Conservation (phyloP, 345 rosid genomes). For the Physaria fendleri region DNA sequence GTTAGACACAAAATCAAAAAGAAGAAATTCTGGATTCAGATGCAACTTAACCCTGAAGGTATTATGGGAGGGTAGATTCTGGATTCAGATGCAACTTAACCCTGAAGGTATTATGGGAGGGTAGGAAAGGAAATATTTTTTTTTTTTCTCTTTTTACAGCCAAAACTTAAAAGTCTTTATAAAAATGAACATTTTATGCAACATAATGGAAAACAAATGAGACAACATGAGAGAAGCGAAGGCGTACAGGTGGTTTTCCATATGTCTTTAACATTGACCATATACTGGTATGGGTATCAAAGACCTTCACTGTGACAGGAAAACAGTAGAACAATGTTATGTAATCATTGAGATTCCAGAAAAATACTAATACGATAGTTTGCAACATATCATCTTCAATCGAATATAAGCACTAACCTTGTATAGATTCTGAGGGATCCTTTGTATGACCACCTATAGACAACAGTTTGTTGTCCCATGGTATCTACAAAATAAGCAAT, state of each 20-base stretch:
- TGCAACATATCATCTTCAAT: not conserved
- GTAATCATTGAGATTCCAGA: constrained; percentile 7
- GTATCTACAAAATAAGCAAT: constrained; percentile 48
- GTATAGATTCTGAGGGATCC: constrained; percentile 83
- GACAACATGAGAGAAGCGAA: constrained; percentile 17
- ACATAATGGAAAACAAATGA: not conserved
- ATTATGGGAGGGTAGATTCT: not conserved
- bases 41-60: constrained; percentile 2
- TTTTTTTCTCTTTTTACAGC: not conserved
- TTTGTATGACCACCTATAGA: constrained; percentile 93
- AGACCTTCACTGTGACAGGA: constrained; percentile 66
- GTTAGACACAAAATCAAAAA: constrained; percentile 6
- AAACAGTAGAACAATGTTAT: constrained; percentile 11
- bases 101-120: not conserved
- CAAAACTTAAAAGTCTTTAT: not conserved
- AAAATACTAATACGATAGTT: not conserved
- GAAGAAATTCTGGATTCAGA: not conserved
- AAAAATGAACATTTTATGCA: constrained; percentile 13
- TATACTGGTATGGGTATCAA: constrained; percentile 61
- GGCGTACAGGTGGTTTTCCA: constrained; percentile 94
- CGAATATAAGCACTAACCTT: constrained; percentile 39
- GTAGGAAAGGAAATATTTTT: not conserved
- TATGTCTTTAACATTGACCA: constrained; percentile 93
- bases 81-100: constrained; percentile 4
- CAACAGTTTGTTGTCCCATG: constrained; percentile 89